Evolutionary conservation across 164 flowering plant species (phyloP), one percentile per base, ranked within the genome.

Genomic region (Annona cherimola): DNA sequence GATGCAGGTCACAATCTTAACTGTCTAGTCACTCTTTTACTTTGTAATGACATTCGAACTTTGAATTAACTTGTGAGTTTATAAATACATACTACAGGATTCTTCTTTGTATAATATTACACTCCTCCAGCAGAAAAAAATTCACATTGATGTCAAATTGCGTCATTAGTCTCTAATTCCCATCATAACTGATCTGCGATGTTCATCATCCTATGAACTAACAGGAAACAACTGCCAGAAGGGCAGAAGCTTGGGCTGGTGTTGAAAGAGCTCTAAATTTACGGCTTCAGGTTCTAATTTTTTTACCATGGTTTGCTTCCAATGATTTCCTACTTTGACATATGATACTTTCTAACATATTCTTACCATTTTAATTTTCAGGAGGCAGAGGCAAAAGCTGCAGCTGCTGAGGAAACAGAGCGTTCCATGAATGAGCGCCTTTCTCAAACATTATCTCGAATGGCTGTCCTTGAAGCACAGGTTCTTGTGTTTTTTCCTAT

Each of bases 381-480:
- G 99, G 99, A 96, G 85, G 98, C 97, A 45, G 99, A 96, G 83
- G 85, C 90, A 61, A 93, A 90, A 82, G 95, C 97, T 85, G 97
- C 96, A 19, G 81, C 89, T 77, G 89, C 95, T 64, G 98, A 93
- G 82, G 98, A 93, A 82, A 86, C 84, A 76, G 96, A 92, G 81
- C 81, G 97, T 68, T 90, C 97, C 74, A 83, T 93, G 73, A 96
- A 92, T 78, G 99, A 93, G 72, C 93, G 98, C 16, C 83, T 93
- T 69, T 92, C 97, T 67, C 99, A 96, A 81, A 96, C 99, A 19
- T 83, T 93, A 69, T 96, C 99, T 67, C 86, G 98, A 71, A 84
- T 92, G 67, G 93, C 95, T 81, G 99, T 96, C 81, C 98, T 96
- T 69, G 99, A 96, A 80, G 97, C 97, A 64, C 99, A 96, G 97